Base-by-base conservation (phyloP, 2,329 filamentous ascomycete species). In the Corinectria fuckeliana region DNA sequence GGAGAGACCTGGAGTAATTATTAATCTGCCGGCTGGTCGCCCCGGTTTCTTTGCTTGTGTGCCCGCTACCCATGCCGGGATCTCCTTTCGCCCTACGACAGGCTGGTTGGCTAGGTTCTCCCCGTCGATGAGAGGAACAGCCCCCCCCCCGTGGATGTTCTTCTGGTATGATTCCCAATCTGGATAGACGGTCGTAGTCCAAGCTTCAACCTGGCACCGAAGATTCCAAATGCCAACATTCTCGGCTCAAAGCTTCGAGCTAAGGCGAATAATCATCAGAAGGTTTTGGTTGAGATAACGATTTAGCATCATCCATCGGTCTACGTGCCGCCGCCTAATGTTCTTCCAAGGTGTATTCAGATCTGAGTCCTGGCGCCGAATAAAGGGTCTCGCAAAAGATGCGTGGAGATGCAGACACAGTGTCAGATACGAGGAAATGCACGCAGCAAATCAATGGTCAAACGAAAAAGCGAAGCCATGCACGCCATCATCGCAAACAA, bases 281-380 rank as follows among this genome's bases (percentile, higher is more conserved):
- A n/a, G 36, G 34, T 18, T 51, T 45, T 14, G 23, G n/a, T 23
- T 34, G 18, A 34, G 10, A 49, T 41, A 16, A 32, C 18, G 34
- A n/a, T 28, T 21, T 36, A 51, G 39, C 56, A 60, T 48, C 36
- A 47, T 34, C 50, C 36, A 47, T 34, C 50, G 41, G 32, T 47
- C 32, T 36, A 20, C 38, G 45, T 44, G 50, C 34, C 28, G 50
- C 47, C 47, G 49, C 49, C 47, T 47, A 39, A n/a, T 60, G 50
- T 58, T 58, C 53, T 55, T 21, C 45, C 51, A 48, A 53, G 39
- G 32, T 54, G 23, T 21, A 44, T 57, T 49, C 52, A 32, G 52
- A 41, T 45, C 44, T 49, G 26, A 56, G 48, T 50, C 49, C 44
- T 34, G 36, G 57, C 23, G 41, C 45, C 18, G n/a, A 34, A 26